Conservation (phyloP, 2,329 filamentous ascomycete genomes). For the Xenoacremonium recifei region DNA sequence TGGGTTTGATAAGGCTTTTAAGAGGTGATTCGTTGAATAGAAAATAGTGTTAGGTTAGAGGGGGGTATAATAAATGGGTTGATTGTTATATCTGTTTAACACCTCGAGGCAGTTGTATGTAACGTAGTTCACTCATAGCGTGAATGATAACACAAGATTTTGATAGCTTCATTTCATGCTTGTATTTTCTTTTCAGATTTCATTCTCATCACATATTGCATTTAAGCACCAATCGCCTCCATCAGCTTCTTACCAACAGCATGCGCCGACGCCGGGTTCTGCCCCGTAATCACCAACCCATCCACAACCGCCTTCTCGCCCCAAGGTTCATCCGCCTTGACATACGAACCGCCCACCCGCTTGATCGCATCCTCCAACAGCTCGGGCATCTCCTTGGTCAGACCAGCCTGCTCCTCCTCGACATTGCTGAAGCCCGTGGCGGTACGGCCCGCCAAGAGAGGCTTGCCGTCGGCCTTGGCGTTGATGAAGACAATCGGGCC, state of each 20-base stretch:
- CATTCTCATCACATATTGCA: too few relatives aligned
- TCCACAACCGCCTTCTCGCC: slow-evolving; percentile 49
- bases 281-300: slow-evolving; percentile 54
- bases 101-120: too few relatives aligned
- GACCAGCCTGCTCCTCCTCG: slow-evolving; percentile 47
- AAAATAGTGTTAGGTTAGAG: too few relatives aligned
- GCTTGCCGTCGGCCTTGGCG: slow-evolving; percentile 52
- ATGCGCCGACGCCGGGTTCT: slow-evolving; percentile 55
- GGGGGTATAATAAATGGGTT: too few relatives aligned
- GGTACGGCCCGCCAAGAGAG: slow-evolving; percentile 53
- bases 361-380: slow-evolving; percentile 55
- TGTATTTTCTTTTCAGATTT: background rate
- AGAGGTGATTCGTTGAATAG: slow-evolving; percentile 12
- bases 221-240: slow-evolving; percentile 39
- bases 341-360: slow-evolving; percentile 52
- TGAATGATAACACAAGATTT: too few relatives aligned
- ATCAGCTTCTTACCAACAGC: slow-evolving; percentile 51
- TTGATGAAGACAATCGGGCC: slow-evolving; percentile 62
- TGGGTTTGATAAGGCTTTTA: slow-evolving; percentile 65
- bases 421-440: slow-evolving; percentile 65
- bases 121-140: background rate
- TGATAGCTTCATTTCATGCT: too few relatives aligned
- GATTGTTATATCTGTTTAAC: too few relatives aligned
- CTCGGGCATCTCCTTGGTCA: slow-evolving; percentile 56
- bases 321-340: slow-evolving; percentile 53